Evolutionary conservation across 257 asterid species (phyloP).

Genomic region (Verbascum thapsus): DNA sequence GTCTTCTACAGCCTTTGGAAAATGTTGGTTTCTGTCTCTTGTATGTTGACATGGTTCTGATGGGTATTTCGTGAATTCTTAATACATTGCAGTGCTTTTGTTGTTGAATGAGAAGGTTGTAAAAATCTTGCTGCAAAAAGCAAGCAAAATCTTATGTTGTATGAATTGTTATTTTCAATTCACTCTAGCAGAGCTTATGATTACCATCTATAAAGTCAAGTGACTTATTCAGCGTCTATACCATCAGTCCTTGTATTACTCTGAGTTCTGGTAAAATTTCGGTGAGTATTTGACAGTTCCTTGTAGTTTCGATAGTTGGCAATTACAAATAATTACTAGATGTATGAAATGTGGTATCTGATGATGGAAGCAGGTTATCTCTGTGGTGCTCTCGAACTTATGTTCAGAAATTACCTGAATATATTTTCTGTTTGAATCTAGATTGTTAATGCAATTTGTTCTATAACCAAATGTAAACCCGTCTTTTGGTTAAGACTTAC

Average conservation of each 20-base stretch:
- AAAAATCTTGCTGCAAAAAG: background rate
- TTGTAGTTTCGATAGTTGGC: background rate
- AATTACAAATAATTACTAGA: background rate
- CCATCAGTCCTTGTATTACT: background rate
- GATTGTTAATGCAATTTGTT: background rate
- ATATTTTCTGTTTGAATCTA: no score
- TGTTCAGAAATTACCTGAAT: background rate
- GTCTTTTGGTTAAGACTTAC: background rate
- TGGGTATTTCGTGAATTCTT: slow-evolving; percentile 1
- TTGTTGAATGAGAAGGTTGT: background rate
- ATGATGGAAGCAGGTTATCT: background rate
- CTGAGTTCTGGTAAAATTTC: background rate
- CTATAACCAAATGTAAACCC: background rate
- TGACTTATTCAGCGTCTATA: background rate
- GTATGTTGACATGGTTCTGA: slow-evolving; percentile 11
- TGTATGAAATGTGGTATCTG: background rate
- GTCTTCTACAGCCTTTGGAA: background rate
- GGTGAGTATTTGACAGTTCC: background rate
- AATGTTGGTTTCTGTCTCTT: slow-evolving; percentile 2
- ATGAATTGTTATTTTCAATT: background rate
- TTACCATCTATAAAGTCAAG: background rate
- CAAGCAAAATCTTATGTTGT: background rate
- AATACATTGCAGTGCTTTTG: background rate
- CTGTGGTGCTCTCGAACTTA: background rate
- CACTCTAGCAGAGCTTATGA: background rate